Evolutionary conservation across 768 basidiomycete genomes (phyloP), one percentile per base, ranked within the genome.

Genomic region (Boletus subcaerulescens): DNA sequence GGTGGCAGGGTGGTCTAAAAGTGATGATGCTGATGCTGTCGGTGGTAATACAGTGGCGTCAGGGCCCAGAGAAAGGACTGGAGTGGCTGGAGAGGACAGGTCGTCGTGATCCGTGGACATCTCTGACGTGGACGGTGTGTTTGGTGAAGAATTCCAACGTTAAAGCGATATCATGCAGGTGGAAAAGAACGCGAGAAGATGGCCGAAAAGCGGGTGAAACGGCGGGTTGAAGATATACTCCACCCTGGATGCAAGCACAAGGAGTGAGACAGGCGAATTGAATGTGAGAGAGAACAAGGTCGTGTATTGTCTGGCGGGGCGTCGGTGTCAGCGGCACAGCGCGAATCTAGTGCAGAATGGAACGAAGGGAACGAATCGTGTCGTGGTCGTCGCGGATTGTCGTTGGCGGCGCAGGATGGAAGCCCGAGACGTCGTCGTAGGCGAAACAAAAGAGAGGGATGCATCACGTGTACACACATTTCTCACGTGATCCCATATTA

Each of bases 71-170:
- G 60, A 53, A 36, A 47, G 51, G 47, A 56, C 55, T 18, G 56
- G 55, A 9, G 60, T 59, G 12, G 57, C 38, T 42, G 60, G 57
- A 5, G 65, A 55, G 31, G 59, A 51, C 15, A 32, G 53, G 50
- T 66, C 59, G 56, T 68, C 53, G 56, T 62, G 60, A 59, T 59
- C 59, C 40, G 54, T 53, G 48, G 60, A 61, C 68, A 61, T 70
- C 55, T 63, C 59, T 57, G 67, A 62, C 54, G 50, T 50, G 57
- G 45, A 15, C 29, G 54, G 50, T 54, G 50, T 38, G 56, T 57
- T 45, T 50, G 59, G 48, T 39, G 50, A 32, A 38, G 38, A 44
- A 49, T 29, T 51, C 17, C 47, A 60, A 45, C 41, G 60, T 52
- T 52, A 61, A 42, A 60, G 44, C 32, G 50, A 60, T 57, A 46